Evolutionary conservation across 1,284 basidiomycete species (phyloP).

Genomic region (Paramarasmius palmivorus): DNA sequence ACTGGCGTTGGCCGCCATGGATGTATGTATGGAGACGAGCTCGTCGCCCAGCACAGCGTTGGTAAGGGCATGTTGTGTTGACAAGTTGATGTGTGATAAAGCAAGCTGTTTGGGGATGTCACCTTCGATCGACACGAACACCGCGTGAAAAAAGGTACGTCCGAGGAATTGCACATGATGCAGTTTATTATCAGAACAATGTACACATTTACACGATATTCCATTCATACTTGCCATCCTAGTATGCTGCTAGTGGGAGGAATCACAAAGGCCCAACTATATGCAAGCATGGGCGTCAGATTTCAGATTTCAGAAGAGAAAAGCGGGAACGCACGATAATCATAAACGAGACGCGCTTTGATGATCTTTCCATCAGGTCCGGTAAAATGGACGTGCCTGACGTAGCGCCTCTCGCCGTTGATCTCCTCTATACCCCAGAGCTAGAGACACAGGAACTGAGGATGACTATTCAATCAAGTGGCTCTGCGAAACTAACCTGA

Average conservation of each 20-base stretch:
- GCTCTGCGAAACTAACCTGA: constrained; percentile 39
- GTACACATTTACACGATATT: neutral
- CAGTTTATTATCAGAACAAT: neutral
- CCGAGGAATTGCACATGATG: neutral
- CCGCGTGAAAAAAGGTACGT: neutral
- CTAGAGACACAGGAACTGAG: constrained; percentile 31
- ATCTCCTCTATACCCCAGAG: constrained; percentile 59
- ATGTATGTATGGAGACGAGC: too few relatives aligned
- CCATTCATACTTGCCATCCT: neutral
- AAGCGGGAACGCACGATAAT: constrained; percentile 44
- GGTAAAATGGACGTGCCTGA: constrained; percentile 64
- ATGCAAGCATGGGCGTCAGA: too few relatives aligned
- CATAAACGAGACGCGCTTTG: constrained; percentile 60
- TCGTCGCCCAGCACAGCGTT: too few relatives aligned
- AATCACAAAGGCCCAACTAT: neutral
- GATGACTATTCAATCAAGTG: neutral
- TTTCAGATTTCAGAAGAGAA: too few relatives aligned
- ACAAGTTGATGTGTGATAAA: too few relatives aligned
- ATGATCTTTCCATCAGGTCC: constrained; percentile 62
- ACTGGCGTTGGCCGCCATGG: too few relatives aligned
- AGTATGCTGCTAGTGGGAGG: neutral
- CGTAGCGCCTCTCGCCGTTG: constrained; percentile 53
- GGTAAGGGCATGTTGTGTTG: too few relatives aligned
- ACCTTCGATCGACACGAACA: neutral
- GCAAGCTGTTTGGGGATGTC: neutral